Percentiles rank a stretch among this genome's conserved stretches.
Conservation (phyloP, 352 stramenopile species). For the Elongisporangium anandrum region DNA sequence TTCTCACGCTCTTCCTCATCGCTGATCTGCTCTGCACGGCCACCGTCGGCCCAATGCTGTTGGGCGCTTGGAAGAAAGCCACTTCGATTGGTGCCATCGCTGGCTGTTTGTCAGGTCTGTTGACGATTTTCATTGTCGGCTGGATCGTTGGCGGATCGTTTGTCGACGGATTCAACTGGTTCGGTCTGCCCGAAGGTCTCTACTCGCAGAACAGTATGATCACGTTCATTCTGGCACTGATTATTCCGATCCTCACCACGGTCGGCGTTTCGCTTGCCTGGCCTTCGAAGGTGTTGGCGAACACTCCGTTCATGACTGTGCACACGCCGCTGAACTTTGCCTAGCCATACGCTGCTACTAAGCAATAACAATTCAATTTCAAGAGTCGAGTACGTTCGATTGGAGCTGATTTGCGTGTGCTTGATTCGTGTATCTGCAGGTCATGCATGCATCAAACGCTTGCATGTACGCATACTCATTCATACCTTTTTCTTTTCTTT, state of each 20-base stretch:
- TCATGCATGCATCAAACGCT: too few relatives aligned
- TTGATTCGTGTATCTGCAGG: too few relatives aligned
- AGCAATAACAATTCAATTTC: too few relatives aligned
- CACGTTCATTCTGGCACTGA: slow-evolving; percentile 68
- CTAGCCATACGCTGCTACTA: too few relatives aligned
- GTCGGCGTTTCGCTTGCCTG: slow-evolving; percentile 50
- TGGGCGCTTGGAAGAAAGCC: slow-evolving; percentile 47
- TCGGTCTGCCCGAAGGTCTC: slow-evolving; percentile 63
- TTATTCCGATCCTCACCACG: slow-evolving; percentile 53
- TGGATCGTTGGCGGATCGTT: slow-evolving; percentile 54
- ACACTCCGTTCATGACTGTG: neutral
- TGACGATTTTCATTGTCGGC: slow-evolving; percentile 69
- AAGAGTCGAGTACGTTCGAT: too few relatives aligned
- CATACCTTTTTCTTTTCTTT: too few relatives aligned
- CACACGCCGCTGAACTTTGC: neutral
- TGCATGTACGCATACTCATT: too few relatives aligned
- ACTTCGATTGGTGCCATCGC: slow-evolving; percentile 36
- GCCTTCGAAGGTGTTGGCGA: slow-evolving; percentile 7
- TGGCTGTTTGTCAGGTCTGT: slow-evolving; percentile 48
- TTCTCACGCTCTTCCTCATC: slow-evolving; percentile 76
- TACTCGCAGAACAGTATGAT: slow-evolving; percentile 79
- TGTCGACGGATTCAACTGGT: slow-evolving; percentile 73
- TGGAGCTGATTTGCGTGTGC: too few relatives aligned
- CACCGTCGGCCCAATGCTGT: slow-evolving; percentile 68
- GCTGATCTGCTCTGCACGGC: slow-evolving; percentile 71